Base-by-base conservation (phyloP, 768 basidiomycete genomes). In the Obba rivulosa region DNA sequence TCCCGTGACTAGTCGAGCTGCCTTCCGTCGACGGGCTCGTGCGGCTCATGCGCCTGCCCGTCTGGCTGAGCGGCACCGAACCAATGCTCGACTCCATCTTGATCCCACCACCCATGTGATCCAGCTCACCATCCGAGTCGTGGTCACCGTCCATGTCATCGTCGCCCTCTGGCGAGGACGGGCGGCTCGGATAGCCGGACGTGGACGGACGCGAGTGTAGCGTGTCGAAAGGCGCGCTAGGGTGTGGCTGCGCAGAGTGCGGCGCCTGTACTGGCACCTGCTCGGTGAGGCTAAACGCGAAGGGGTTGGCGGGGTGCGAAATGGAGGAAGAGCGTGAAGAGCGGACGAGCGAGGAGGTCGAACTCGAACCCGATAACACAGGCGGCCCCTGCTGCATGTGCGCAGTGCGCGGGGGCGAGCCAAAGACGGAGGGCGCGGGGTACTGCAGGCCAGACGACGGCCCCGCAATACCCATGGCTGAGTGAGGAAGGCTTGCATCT, bases 1-100 rank as follows among this genome's bases (percentile, higher is more conserved):
- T 78, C 45, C 67, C 70, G 48, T 76, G 74, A 16, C 55, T 7
- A 22, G 31, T 40, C 22, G 31, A 47, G 46, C 56, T 56, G 41
- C 63, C 56, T 41, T 63, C 62, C 34, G 55, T 56, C 38, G 63
- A 58, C 25, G 61, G 59, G 31, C 60, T 58, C 41, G 55, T 56
- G 35, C 60, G 55, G 49, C 57, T 55, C 54, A 45, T 51, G 49
- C 50, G 50, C 41, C 43, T 54, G 42, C 63, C 67, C 49, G 57
- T 52, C 46, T 52, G 56, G 66, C 41, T 66, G 59, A 28, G 64
- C 56, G 50, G 50, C 50, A 49, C 50, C 50, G 43, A 45, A 45
- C 50, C 25, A 50, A 51, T 46, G 36, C 45, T 58, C 54, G 25
- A 48, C 42, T 31, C 36, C 45, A 36, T 41, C 24, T 13, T 22